phyloP scores from a whole-genome alignment of 805 yeast genomes.

The Ogataea methanolica region DNA sequence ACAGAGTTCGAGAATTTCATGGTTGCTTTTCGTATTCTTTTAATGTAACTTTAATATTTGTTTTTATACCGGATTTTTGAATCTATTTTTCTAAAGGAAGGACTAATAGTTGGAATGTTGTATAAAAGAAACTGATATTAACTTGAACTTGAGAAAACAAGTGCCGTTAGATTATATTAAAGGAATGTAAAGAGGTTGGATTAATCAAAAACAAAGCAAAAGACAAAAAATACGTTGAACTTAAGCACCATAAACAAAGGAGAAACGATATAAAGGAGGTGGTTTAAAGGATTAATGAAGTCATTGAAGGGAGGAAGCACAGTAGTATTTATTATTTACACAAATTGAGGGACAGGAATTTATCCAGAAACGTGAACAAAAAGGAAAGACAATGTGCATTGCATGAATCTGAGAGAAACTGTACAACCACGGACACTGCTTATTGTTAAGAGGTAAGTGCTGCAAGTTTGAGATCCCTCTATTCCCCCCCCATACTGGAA shows the following conservation, averaged over 20 bases:
- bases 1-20: constrained; percentile 21
- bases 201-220: neutral
- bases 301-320: too few relatives aligned
- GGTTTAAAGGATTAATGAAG: too few relatives aligned
- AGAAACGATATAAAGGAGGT: too few relatives aligned
- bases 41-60: neutral
- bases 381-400: neutral
- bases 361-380: neutral
- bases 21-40: neutral
- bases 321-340: too few relatives aligned
- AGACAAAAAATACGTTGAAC: too few relatives aligned
- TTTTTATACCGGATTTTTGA: neutral
- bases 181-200: neutral
- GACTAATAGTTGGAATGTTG: constrained; percentile 4
- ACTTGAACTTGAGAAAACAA: neutral
- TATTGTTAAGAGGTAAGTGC: too few relatives aligned
- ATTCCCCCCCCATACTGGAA: too few relatives aligned
- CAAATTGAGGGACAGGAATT: neutral
- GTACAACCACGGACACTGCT: too few relatives aligned
- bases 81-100: constrained; percentile 1
- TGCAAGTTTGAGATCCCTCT: too few relatives aligned
- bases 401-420: too few relatives aligned
- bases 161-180: neutral
- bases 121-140: neutral
- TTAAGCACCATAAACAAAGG: too few relatives aligned